Conservation (phyloP, 352 stramenopile species). For the Thraustochytrium sp. region DNA sequence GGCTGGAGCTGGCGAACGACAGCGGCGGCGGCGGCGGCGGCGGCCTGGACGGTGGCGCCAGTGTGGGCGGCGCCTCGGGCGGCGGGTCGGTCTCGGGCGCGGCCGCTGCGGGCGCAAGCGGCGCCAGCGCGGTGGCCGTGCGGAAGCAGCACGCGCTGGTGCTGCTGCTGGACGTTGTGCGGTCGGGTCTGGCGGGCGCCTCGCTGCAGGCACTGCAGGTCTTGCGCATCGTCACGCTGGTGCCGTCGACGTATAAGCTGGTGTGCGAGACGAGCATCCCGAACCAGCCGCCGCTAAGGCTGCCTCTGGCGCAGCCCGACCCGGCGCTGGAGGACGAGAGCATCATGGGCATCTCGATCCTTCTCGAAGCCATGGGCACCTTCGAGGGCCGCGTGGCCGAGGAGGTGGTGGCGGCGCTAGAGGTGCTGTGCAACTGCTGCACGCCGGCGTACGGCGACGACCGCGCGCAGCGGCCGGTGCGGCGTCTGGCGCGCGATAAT, state of each 20-base stretch:
- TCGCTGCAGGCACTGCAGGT: conserved; percentile 14
- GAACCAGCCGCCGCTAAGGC: neutral
- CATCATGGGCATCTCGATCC: conserved; percentile 18
- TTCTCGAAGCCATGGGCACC: conserved; percentile 7
- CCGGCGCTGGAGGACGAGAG: conserved; percentile 7
- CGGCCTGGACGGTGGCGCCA: neutral
- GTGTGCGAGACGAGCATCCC: conserved; percentile 23
- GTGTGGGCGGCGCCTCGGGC: neutral
- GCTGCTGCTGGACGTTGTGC: conserved; percentile 6
- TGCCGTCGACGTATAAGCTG: conserved; percentile 36
- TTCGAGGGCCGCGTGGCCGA: conserved; percentile 19
- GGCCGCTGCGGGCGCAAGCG: too few species aligned
- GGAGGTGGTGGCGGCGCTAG: neutral
- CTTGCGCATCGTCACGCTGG: conserved; percentile 18
- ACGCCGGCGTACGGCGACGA: conserved; percentile 22
- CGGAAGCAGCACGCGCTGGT: neutral
- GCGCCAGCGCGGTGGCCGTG: neutral
- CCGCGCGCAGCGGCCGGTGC: conserved; percentile 32
- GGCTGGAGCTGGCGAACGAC: too few species aligned
- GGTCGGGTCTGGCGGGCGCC: neutral
- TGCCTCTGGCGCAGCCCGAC: neutral
- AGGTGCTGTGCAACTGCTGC: conserved; percentile 42
- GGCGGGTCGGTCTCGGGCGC: too few species aligned
- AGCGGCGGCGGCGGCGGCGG: too few species aligned
- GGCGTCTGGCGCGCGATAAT: conserved; percentile 26